Conservation (phyloP, 495 filamentous ascomycete species). For the Viridothelium virens region DNA sequence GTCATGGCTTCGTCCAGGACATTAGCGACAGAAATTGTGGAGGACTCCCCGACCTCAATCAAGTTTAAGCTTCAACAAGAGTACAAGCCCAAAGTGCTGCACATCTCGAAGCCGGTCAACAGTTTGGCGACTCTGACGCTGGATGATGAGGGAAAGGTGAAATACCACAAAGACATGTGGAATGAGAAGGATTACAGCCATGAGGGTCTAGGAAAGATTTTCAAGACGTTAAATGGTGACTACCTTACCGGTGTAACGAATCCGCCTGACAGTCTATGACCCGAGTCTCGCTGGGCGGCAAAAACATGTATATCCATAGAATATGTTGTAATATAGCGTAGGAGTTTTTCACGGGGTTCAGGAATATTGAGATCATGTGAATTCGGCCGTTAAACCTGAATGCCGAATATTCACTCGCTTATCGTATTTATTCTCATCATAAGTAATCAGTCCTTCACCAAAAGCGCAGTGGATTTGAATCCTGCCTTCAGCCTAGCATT, state of each 20-base stretch:
- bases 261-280: not conserved
- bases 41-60: slow-evolving; percentile 31
- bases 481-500: no score
- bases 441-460: no score
- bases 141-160: slow-evolving; percentile 40
- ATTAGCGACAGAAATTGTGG: slow-evolving; percentile 37
- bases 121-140: slow-evolving; percentile 38
- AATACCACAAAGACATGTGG: slow-evolving; percentile 49
- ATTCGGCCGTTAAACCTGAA: no score
- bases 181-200: slow-evolving; percentile 47
- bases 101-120: slow-evolving; percentile 36
- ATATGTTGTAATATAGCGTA: not conserved
- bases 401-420: not conserved
- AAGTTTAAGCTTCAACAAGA: slow-evolving; percentile 43
- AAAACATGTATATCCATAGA: not conserved
- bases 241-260: slow-evolving; percentile 31
- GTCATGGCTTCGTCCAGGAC: slow-evolving; percentile 38
- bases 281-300: not conserved
- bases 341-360: no score
- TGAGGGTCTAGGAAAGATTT: slow-evolving; percentile 41
- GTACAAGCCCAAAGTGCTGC: slow-evolving; percentile 37
- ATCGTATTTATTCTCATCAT: not conserved
- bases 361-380: no score
- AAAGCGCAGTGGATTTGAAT: no score
- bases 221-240: slow-evolving; percentile 46